phyloP scores from a whole-genome alignment of 495 filamentous ascomycete genomes.

The Podospora conica region DNA sequence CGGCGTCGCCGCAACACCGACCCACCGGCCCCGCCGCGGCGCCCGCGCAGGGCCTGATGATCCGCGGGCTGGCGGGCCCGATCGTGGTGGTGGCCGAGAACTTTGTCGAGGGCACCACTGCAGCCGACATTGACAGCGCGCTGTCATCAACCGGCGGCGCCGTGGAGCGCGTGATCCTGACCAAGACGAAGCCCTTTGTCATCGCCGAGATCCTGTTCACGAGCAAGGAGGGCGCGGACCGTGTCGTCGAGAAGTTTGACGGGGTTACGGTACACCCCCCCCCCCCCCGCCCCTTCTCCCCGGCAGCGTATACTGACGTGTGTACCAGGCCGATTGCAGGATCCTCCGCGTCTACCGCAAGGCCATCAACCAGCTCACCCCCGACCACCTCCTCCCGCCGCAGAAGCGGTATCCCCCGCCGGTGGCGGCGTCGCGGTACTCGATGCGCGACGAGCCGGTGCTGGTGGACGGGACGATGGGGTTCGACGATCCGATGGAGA shows the following conservation, averaged over 20 bases:
- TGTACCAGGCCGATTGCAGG: slow-evolving; percentile 72
- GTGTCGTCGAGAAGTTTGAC: slow-evolving; percentile 76
- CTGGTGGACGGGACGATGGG: slow-evolving; percentile 58
- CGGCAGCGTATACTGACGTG: slow-evolving; percentile 1
- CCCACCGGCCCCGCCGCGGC: not conserved
- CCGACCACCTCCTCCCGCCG: slow-evolving; percentile 16
- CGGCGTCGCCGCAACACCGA: not conserved
- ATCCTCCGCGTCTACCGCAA: slow-evolving; percentile 72
- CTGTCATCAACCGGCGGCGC: slow-evolving; percentile 66
- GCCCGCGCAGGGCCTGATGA: slow-evolving; percentile 54
- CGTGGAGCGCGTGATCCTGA: slow-evolving; percentile 64
- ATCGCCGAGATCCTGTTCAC: slow-evolving; percentile 81
- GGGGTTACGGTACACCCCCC: slow-evolving; percentile 65
- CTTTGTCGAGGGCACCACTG: slow-evolving; percentile 88
- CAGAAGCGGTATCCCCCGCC: slow-evolving; percentile 18
- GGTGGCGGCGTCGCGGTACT: slow-evolving; percentile 19
- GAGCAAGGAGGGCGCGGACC: slow-evolving; percentile 70
- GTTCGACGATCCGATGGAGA: slow-evolving; percentile 53
- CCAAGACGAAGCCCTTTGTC: slow-evolving; percentile 65
- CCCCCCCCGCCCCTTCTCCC: not conserved
- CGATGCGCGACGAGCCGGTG: slow-evolving; percentile 31
- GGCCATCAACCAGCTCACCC: slow-evolving; percentile 23
- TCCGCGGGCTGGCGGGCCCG: slow-evolving; percentile 73
- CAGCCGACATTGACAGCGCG: slow-evolving; percentile 86
- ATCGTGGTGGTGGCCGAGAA: slow-evolving; percentile 82